Conservation (phyloP, 1,139 yeast genomes). For the Candida mesenterica region DNA sequence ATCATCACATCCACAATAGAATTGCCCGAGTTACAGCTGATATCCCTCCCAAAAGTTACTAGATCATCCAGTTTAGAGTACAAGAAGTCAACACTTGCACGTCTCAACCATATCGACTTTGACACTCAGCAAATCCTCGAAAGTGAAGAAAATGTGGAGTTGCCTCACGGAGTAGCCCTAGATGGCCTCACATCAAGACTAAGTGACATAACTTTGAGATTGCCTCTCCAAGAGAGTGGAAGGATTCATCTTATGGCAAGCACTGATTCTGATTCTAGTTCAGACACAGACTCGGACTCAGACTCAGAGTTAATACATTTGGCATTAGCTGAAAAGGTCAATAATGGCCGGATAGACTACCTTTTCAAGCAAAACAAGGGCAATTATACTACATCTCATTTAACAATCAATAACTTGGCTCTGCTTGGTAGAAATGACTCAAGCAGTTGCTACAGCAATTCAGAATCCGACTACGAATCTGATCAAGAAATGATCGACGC, state of each 20-base stretch:
- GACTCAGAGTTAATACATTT: slow-evolving; percentile 10
- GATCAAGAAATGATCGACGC: slow-evolving; percentile 24
- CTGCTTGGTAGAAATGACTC: not conserved
- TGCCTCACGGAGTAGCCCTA: too few species aligned
- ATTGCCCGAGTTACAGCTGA: slow-evolving; percentile 1
- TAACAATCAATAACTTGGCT: not conserved
- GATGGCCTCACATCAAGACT: too few species aligned
- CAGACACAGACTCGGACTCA: slow-evolving; percentile 12
- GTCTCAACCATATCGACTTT: not conserved
- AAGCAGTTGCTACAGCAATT: slow-evolving; percentile 10
- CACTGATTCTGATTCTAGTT: too few species aligned
- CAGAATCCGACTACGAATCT: slow-evolving; percentile 29
- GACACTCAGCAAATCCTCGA: too few species aligned
- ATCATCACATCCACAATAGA: slow-evolving; percentile 37
- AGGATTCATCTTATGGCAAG: not conserved
- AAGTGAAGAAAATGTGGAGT: too few species aligned
- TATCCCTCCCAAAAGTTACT: too few species aligned
- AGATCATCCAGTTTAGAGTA: slow-evolving; percentile 10
- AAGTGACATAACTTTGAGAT: not conserved
- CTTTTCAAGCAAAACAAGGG: slow-evolving; percentile 1
- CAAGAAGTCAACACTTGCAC: not conserved
- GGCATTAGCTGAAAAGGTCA: slow-evolving; percentile 1
- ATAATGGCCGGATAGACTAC: slow-evolving; percentile 3
- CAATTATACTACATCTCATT: too few species aligned
- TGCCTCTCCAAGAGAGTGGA: not conserved